These are phyloP conservation scores for Xylariaceae sp. DNA, from an alignment of 2,329 filamentous ascomycete species.

Conservation along the genomic window DNA sequence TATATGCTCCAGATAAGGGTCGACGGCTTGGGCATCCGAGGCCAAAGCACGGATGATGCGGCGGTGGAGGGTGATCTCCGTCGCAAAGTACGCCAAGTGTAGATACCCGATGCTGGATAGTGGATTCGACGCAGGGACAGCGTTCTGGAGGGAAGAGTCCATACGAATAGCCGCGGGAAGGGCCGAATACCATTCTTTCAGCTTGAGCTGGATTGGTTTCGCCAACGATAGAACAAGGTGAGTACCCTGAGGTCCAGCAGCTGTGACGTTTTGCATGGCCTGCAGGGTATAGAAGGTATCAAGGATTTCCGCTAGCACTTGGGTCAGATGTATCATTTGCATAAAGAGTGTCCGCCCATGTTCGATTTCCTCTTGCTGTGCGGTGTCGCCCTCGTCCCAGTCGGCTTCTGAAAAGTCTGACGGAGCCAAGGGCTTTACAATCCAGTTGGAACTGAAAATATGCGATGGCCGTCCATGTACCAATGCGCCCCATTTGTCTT, in stretches of 20 bases:
- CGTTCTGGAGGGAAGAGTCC: constrained; percentile 52
- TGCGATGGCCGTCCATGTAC: constrained; percentile 72
- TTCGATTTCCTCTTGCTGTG: constrained; percentile 62
- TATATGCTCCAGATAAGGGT: constrained; percentile 84
- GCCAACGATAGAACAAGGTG: constrained; percentile 70
- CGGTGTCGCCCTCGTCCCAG: constrained; percentile 57
- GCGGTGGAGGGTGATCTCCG: constrained; percentile 88
- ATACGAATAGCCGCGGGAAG: constrained; percentile 63
- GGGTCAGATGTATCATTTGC: constrained; percentile 71
- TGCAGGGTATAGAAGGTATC: constrained; percentile 79
- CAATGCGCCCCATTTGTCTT: constrained; percentile 80
- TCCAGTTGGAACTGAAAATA: constrained; percentile 56
- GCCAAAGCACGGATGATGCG: constrained; percentile 81
- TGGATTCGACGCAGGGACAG: constrained; percentile 38
- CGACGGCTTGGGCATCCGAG: constrained; percentile 45
- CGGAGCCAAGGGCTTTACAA: constrained; percentile 53
- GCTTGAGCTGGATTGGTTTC: constrained; percentile 76
- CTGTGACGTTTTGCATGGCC: constrained; percentile 65
- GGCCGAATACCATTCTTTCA: constrained; percentile 76
- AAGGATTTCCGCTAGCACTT: constrained; percentile 74
- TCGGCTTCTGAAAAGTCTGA: constrained; percentile 64
- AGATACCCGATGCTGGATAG: constrained; percentile 69
- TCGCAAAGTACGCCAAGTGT: constrained; percentile 88
- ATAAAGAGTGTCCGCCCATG: constrained; percentile 67
- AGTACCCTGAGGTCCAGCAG: constrained; percentile 65